phyloP scores from a whole-genome alignment of 2,329 filamentous ascomycete genomes.

The Cytospora mali region DNA sequence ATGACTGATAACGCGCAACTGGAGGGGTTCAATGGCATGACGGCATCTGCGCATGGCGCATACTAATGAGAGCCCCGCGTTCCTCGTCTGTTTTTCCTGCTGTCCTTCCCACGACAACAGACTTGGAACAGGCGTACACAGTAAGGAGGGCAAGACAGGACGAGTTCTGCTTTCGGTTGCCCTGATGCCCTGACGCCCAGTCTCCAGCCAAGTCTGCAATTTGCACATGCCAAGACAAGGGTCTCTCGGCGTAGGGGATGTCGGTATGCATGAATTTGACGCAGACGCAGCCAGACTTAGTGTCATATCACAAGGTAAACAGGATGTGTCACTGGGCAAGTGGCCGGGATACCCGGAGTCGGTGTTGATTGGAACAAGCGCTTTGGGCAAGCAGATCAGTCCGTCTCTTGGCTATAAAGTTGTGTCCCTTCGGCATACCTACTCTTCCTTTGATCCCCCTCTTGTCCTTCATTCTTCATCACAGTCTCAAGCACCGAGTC shows the following conservation, averaged over 20 bases:
- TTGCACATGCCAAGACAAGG: background rate
- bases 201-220: background rate
- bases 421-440: slow-evolving; percentile 5
- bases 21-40: slow-evolving; percentile 6
- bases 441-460: background rate
- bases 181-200: no score
- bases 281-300: background rate
- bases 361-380: slow-evolving; percentile 1
- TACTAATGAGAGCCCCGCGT: background rate
- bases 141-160: background rate
- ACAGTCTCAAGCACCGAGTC: background rate
- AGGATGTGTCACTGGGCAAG: background rate
- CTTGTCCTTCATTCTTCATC: slow-evolving; percentile 4
- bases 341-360: slow-evolving; percentile 1
- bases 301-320: background rate
- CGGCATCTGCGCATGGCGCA: slow-evolving; percentile 4
- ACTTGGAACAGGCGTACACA: background rate
- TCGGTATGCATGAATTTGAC: background rate
- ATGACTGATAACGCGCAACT: background rate
- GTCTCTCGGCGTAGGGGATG: background rate
- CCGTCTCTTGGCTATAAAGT: slow-evolving; percentile 22
- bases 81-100: background rate
- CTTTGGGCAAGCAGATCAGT: slow-evolving; percentile 17
- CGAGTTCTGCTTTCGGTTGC: background rate
- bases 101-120: background rate